These are phyloP conservation scores for Kwoniella dendrophila DNA, from an alignment of 768 basidiomycete genomes.

Conservation along the genomic window DNA sequence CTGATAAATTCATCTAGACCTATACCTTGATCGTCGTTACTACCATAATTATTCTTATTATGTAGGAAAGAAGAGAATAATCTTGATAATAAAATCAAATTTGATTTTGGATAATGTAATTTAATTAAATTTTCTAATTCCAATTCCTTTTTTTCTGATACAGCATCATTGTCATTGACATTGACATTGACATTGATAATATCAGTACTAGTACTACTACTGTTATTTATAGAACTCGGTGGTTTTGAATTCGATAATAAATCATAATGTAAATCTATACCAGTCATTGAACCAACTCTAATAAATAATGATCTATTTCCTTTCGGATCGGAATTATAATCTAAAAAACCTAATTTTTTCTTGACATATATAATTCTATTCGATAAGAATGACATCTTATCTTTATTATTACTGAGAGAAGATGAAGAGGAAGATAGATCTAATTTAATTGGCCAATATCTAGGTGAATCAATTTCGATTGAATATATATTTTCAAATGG, in stretches of 20 bases:
- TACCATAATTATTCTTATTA: too few species aligned
- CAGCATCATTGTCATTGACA: too few species aligned
- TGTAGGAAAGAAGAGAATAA: slow-evolving; percentile 59
- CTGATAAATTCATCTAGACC: slow-evolving; percentile 34
- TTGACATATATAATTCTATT: slow-evolving; percentile 89
- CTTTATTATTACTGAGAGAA: slow-evolving; percentile 59
- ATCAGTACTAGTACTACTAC: too few species aligned
- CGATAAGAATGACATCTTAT: slow-evolving; percentile 69
- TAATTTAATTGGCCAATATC: slow-evolving; percentile 92
- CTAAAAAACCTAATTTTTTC: slow-evolving; percentile 84
- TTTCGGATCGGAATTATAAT: slow-evolving; percentile 90
- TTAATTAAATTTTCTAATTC: slow-evolving; percentile 83
- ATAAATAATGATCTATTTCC: slow-evolving; percentile 90
- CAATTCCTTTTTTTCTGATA: slow-evolving; percentile 64
- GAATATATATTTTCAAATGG: slow-evolving; percentile 78
- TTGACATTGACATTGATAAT: too few species aligned
- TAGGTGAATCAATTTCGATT: slow-evolving; percentile 86
- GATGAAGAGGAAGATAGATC: too few species aligned
- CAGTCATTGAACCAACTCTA: slow-evolving; percentile 78
- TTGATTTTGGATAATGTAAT: slow-evolving; percentile 78
- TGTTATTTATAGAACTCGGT: slow-evolving; percentile 46
- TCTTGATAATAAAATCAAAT: slow-evolving; percentile 76
- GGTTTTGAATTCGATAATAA: slow-evolving; percentile 74
- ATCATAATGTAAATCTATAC: slow-evolving; percentile 77
- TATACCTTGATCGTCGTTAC: not conserved